phyloP scores from a whole-genome alignment of 768 basidiomycete species.

The Russula griseocarnosa region DNA sequence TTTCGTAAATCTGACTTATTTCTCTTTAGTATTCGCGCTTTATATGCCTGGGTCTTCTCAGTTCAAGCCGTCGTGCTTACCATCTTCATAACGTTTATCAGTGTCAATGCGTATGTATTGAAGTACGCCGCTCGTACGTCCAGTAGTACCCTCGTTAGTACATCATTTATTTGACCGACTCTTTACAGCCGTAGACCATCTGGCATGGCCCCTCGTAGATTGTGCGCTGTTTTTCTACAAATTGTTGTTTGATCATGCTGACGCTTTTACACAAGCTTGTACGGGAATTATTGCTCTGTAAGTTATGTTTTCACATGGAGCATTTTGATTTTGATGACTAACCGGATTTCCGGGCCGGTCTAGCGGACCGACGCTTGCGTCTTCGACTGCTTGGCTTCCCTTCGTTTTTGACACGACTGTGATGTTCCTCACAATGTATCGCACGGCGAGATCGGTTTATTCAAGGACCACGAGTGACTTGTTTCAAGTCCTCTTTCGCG shows the following conservation, averaged over 20 bases:
- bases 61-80: constrained; percentile 31
- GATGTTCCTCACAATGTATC: constrained; percentile 36
- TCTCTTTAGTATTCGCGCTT: constrained; percentile 33
- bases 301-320: neutral
- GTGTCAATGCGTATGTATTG: constrained; percentile 53
- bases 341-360: neutral
- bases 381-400: constrained; percentile 43
- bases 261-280: constrained; percentile 35
- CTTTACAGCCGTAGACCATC: constrained; percentile 11
- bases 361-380: constrained; percentile 32
- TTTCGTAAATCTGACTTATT: neutral
- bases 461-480: constrained; percentile 7
- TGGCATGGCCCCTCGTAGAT: neutral
- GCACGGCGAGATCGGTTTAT: constrained; percentile 28
- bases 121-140: constrained; percentile 46
- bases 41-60: constrained; percentile 32
- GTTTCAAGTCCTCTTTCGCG: constrained; percentile 15
- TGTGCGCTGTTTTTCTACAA: constrained; percentile 3
- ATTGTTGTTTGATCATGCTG: neutral
- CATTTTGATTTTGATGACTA: neutral
- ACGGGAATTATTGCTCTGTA: constrained; percentile 41
- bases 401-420: constrained; percentile 40
- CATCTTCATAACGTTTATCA: constrained; percentile 43
- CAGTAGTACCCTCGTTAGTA: neutral
- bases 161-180: neutral